Percentiles rank a stretch among this genome's conserved stretches.
phyloP scores from a whole-genome alignment of 2,329 filamentous ascomycete genomes.

The Claviceps sp. region DNA sequence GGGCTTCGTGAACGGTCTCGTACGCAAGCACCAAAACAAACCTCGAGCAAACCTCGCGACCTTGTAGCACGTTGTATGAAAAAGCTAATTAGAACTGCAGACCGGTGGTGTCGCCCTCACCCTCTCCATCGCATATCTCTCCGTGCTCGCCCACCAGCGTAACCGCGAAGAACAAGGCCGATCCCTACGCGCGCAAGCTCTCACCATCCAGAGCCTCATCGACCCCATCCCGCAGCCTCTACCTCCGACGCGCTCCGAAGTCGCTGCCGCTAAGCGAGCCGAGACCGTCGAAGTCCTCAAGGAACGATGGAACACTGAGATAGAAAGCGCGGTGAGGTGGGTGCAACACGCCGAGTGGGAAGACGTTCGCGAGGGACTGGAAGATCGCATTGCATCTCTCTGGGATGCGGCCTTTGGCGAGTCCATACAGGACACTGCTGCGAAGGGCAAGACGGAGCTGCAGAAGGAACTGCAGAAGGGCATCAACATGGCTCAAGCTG shows the following conservation, averaged over 20 bases:
- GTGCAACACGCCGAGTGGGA: slow-evolving; percentile 54
- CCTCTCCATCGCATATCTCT: slow-evolving; percentile 58
- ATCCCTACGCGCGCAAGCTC: slow-evolving; percentile 42
- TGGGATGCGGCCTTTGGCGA: slow-evolving; percentile 27
- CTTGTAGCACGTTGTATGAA: background rate
- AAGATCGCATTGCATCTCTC: slow-evolving; percentile 32
- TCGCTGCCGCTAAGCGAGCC: slow-evolving; percentile 36
- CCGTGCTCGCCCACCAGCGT: slow-evolving; percentile 54
- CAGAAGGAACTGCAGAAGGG: slow-evolving; percentile 18
- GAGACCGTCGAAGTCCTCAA: slow-evolving; percentile 55
- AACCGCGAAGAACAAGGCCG: slow-evolving; percentile 48
- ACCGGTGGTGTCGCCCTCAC: slow-evolving; percentile 66
- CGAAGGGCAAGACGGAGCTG: slow-evolving; percentile 16
- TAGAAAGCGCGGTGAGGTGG: slow-evolving; percentile 52
- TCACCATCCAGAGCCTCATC: slow-evolving; percentile 38
- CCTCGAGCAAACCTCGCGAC: background rate
- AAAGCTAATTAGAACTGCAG: slow-evolving; percentile 25
- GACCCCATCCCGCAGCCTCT: slow-evolving; percentile 33
- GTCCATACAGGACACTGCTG: slow-evolving; percentile 14
- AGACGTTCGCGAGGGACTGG: slow-evolving; percentile 44
- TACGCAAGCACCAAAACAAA: slow-evolving; percentile 20
- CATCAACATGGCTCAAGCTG: slow-evolving; percentile 18
- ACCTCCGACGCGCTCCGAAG: slow-evolving; percentile 36
- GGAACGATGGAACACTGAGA: slow-evolving; percentile 64
- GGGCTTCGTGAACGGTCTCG: slow-evolving; percentile 65